Base-by-base conservation (phyloP, 2,329 filamentous ascomycete genomes). In the Colletotrichum cereale region DNA sequence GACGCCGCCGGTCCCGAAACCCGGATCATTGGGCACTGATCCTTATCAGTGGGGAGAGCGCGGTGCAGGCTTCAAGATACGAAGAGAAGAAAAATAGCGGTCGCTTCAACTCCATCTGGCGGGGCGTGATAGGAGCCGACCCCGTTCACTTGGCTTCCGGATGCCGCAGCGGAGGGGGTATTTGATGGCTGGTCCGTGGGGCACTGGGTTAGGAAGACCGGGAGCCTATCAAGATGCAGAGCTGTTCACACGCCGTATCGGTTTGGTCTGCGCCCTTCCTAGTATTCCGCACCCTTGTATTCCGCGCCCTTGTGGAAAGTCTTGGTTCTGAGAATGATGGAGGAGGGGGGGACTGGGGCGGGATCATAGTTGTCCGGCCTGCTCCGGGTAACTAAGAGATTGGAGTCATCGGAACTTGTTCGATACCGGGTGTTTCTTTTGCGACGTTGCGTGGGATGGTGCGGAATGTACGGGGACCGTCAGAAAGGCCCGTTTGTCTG, bases 21-120 rank as follows among this genome's bases (percentile, higher is more conserved):
- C 68, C 65, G 65, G 67, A 38, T 63, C 58, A 71, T 71, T 71
- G 68, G 68, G 47, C 31, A 38, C 24, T 34, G n/a, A 24, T 42
- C 36, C 57, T 71, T 71, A 71, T 71, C 68, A 68, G 68, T 68
- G 68, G 68, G 68, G 52, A 66, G 52, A 36, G 31, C 53, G 58
- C 52, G 47, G 38, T 53, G 48, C 36, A 63, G 44, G 29, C 68
- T 44, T 44, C 52, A 67, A 68, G 68, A 71, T 71, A 68, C 52
- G 44, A 29, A 55, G 52, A 47, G 24, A 29, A 14, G 8, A 58
- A 40, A n/a, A 18, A 24, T 53, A 29, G 29, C 44, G 50, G 44
- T 42, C 36, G 31, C 57, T 40, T 36, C 36, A 36, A 53, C 40
- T 44, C 44, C 53, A 36, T 38, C 52, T 58, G 42, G 68, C 65